Base-by-base conservation (phyloP, 768 basidiomycete species). In the Xerocomellus amylosporus region DNA sequence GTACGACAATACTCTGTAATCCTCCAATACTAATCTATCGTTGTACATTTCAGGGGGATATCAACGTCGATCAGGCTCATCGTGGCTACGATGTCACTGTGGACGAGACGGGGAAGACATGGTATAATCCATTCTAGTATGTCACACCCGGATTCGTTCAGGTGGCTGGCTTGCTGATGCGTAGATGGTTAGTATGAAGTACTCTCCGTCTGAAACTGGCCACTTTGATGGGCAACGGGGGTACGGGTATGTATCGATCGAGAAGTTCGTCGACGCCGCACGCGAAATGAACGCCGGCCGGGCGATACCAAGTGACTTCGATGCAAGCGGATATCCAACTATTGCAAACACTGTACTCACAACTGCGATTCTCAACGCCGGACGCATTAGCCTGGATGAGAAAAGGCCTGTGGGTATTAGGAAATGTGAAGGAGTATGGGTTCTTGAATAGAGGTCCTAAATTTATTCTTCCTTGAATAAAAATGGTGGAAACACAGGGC, bases 211-310 rank as follows among this genome's bases (percentile, higher is more conserved):
- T 49, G 90, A 90, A 73, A 88, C 82, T 52, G 94, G 93, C 7
- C 88, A 92, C 73, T 96, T 97, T 67, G 94, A 96, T 65, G 94
- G 94, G 28, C 94, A 95, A 73, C 83, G 87, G 53, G 93, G 93
- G 15, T 97, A 97, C 70, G 94, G 90, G 56, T 85, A 96, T 69
- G 77, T 95, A 63, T 93, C 90, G 17, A 90, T 95, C 62, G 93
- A 93, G 72, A 94, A 90, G 72, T 95, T 95, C 73, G 76, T 96
- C 68, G 92, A 91, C 67, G 90, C 89, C 17, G 84, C 87, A 40
- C 81, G 86, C 48, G 80, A 78, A 56, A 88, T 94, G 63, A 92
- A 93, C 64, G 84, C 86, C 22, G 84, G 86, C 8, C 66, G 77
- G 50, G 75, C 81, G 47, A 79, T 80, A 66, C 82, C 92, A 20